Conservation (phyloP, 306 rosid genomes). For the Trifolium fragiferum region DNA sequence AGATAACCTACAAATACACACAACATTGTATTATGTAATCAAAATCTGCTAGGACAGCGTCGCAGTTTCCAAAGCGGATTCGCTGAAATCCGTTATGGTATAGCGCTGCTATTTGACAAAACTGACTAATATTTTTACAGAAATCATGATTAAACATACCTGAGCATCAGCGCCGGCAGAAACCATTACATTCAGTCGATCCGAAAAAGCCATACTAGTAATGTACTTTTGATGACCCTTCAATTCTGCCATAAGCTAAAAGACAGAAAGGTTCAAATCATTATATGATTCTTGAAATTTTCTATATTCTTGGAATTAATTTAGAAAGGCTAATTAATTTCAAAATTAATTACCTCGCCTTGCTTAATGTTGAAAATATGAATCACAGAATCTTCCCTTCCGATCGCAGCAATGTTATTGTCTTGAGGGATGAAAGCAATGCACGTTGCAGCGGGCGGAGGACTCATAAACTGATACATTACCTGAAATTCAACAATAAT, state of each 20-base stretch:
- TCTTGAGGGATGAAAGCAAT: conserved; percentile 72
- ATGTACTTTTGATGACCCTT: conserved; percentile 73
- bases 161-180: conserved; percentile 80
- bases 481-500: conserved; percentile 47
- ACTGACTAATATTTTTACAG: neutral
- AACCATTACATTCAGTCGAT: conserved; percentile 57
- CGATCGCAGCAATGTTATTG: conserved; percentile 78
- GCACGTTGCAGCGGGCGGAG: conserved; percentile 72
- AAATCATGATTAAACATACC: conserved; percentile 35
- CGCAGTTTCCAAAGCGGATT: neutral
- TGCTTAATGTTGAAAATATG: conserved; percentile 63
- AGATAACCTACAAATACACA: conserved; percentile 37
- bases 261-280: conserved; percentile 21
- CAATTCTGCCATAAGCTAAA: conserved; percentile 60
- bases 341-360: conserved; percentile 60
- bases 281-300: conserved; percentile 19
- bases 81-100: neutral
- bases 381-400: conserved; percentile 77
- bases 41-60: neutral
- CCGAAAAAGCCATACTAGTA: conserved; percentile 72
- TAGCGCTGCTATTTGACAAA: neutral
- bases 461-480: conserved; percentile 62
- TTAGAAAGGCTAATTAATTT: neutral
- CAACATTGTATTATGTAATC: too few species aligned
- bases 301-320: too few species aligned